Evolutionary conservation across 2,329 filamentous ascomycete species (phyloP), one percentile per base, ranked within the genome.

Genomic region (Septoria linicola): DNA sequence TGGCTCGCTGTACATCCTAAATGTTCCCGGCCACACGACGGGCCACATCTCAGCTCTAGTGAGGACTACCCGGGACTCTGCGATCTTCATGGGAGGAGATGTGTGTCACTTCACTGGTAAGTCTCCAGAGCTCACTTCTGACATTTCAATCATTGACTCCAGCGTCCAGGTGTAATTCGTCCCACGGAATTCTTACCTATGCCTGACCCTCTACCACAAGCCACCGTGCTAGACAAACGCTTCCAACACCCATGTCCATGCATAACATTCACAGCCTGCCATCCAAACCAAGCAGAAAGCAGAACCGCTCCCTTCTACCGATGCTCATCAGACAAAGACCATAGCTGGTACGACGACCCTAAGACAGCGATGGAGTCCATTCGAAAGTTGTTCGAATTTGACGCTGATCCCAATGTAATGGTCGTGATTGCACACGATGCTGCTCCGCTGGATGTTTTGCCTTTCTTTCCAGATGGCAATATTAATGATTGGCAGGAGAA

Each of bases 1-100:
- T 36, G 72, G 71, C 1, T 69, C 64, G 7, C 66, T 75, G 37
- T 74, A 73, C 45, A 53, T 75, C n/a, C 60, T 76, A 4, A 68
- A 73, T 27, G 53, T 59, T 0, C 59, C 58, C 5, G 61, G 61
- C 3, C 60, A 63, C 37, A 57, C 57, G 10, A 55, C 53, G 4
- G 57, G 53, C 8, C 60, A 63, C 34, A 56, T 63, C 8, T 59
- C 57, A 8, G 60, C 57, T 3, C 46, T 63, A 3, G 60, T 58
- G 1, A 41, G 60, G 19, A 63, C 60, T 4, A 63, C 59, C 8
- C 42, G 44, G 2, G 57, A 60, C 13, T 58, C 60, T 3, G 57
- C 55, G n/a, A 37, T 59, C n/a, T 61, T 63, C 20, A 46, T 63
- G 49, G 59, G 60, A 3, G 60, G 57, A 3, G 60, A 63, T 46